Base-by-base conservation (phyloP, 306 rosid species). In the Leucaena leucocephala region DNA sequence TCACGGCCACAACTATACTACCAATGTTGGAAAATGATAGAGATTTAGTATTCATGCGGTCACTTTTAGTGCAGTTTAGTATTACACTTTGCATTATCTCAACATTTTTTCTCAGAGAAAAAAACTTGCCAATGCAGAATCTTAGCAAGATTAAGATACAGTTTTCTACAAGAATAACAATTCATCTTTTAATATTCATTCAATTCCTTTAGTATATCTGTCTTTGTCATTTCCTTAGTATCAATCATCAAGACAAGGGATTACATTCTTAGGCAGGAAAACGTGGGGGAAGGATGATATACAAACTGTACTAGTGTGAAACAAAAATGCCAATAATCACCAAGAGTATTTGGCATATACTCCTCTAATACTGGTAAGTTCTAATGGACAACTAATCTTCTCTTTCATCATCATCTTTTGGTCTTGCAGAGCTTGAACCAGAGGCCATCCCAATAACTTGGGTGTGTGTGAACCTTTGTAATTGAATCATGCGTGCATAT, bases 401-500 rank as follows among this genome's bases (percentile, higher is more conserved):
- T 84, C 82, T 83, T 22, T 88, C 91, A 69, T 86, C 86, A n/a
- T 84, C 93, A 70, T 93, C 98, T 79, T 70, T 89, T 55, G 93
- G 85, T 89, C 78, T 89, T 63, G 86, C 77, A 71, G 97, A 91
- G 79, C 86, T 83, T 83, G 98, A 90, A 84, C 95, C 89, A 21
- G 98, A 79, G 54, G 95, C 87, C 86, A 93, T 71, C 9, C 94
- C 98, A 66, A 84, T 79, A 63, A 88, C 97, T 68, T 89, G 91
- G 80, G 79, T 87, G 75, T 93, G 87, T 50, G 91, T 75, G 82
- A 93, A 90, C 84, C 97, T 88, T 82, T 93, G 98, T 63, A 93
- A 83, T 8, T 93, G 98, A 58, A 90, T 90, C 98, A 93, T 93
- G 57, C 92, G 86, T 0, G 97, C 87, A 45, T 93, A 93, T 79